Base-by-base conservation (phyloP, 176 grass and related monocot genomes). In the Eleusine coracana region DNA sequence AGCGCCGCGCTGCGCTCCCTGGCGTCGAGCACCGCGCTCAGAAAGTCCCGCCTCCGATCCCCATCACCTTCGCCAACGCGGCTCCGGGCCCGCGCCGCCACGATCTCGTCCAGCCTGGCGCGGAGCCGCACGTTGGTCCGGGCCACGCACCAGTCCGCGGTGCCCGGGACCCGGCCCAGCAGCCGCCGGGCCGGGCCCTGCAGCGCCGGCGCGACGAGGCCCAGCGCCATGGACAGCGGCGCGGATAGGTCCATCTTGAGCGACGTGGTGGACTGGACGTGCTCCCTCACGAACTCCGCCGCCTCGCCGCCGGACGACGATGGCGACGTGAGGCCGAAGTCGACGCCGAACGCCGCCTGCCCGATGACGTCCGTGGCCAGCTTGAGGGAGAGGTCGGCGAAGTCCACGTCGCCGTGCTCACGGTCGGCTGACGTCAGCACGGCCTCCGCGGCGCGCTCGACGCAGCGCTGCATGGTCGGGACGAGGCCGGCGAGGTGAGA, bases 231-330 rank as follows among this genome's bases (percentile, higher is more conserved):
- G 55, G 93, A 95, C 66, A 95, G 87, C 16, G 90, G 90, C 18
- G 66, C 93, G 1, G 93, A 90, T 27, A 92, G 64, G 77, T 95
- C 93, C 93, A 95, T 95, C 85, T 88, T 95, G 2, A 95, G 88
- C 14, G 93, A 92, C 42, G 90, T 95, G 34, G 90, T 92, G 58
- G 93, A 92, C 49, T 92, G 84, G 5, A 92, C 75, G 48, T 95
- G 90, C 82, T 95, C 93, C 67, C 82, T 70, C 7, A 96, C 51
- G 78, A 96, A 96, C 70, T 79, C 90, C 7, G 79, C 74, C 7
- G 84, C 87, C 81, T 88, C 87, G 44, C 10, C 46, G 6, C 58
- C 13, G 27, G 7, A 67, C 39, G 68, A 31, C 39, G 79, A 25
- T 25, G 25, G 25, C 25, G 25, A 79, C 21, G 90, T 87, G 54